These are phyloP conservation scores for Colletotrichum costaricense DNA, from an alignment of 2,329 filamentous ascomycete species.

Conservation along the genomic window DNA sequence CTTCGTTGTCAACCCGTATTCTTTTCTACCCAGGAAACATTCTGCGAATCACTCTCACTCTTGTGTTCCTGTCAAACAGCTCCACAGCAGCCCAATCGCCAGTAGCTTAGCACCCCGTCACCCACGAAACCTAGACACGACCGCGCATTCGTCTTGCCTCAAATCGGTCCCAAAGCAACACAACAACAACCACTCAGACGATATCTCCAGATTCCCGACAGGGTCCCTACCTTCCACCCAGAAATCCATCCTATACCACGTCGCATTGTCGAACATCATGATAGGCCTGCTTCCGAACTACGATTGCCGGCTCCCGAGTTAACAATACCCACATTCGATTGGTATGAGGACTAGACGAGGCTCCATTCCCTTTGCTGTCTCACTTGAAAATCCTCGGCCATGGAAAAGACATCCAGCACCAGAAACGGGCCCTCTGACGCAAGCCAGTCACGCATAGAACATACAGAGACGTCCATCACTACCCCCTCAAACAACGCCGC, in stretches of 20 bases:
- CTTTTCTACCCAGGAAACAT: slow-evolving; percentile 9
- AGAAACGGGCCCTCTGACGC: slow-evolving; percentile 43
- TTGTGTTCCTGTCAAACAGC: slow-evolving; percentile 26
- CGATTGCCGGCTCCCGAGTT: slow-evolving; percentile 36
- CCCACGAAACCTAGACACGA: slow-evolving; percentile 27
- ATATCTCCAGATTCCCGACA: slow-evolving; percentile 9
- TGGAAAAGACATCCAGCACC: slow-evolving; percentile 49
- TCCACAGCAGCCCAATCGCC: slow-evolving; percentile 29
- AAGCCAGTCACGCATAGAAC: slow-evolving; percentile 34
- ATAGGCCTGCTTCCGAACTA: slow-evolving; percentile 31
- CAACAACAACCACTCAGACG: neutral
- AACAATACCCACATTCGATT: slow-evolving; percentile 33
- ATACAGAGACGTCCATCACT: slow-evolving; percentile 37
- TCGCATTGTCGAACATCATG: slow-evolving; percentile 37
- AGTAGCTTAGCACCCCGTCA: slow-evolving; percentile 24
- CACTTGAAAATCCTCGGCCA: slow-evolving; percentile 44
- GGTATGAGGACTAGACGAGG: slow-evolving; percentile 36
- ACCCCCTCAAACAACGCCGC: slow-evolving; percentile 42
- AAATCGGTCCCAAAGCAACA: neutral
- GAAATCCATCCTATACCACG: slow-evolving; percentile 26
- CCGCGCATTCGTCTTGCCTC: slow-evolving; percentile 23
- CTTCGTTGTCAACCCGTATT: slow-evolving; percentile 4
- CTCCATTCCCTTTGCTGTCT: slow-evolving; percentile 37
- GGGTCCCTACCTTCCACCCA: slow-evolving; percentile 9
- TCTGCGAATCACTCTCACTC: slow-evolving; percentile 20